Evolutionary conservation across 345 rosid species (phyloP).

Genomic region (Passiflora organensis): DNA sequence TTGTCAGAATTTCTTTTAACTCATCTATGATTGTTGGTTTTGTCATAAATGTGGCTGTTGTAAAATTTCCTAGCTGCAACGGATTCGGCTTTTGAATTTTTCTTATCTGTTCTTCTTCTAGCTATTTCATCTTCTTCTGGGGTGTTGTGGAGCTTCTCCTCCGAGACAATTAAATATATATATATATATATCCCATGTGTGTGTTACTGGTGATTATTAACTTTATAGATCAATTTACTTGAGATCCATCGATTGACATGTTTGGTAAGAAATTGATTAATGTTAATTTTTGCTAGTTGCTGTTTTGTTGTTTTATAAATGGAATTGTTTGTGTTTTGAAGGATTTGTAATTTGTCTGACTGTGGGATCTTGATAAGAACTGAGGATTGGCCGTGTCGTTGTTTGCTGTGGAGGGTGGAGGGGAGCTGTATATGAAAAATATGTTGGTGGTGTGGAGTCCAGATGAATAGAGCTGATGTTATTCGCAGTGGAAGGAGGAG

Average conservation of each 20-base stretch:
- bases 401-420: constrained; percentile 18
- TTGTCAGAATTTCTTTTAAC: no score
- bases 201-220: no score
- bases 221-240: background rate
- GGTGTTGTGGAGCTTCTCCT: no score
- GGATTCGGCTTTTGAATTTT: no score
- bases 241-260: no score
- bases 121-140: no score
- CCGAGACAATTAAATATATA: no score
- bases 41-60: no score
- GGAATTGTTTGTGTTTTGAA: constrained; percentile 1
- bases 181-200: no score
- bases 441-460: constrained; percentile 27
- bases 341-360: constrained; percentile 22
- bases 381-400: constrained; percentile 2
- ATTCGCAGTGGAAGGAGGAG: constrained; percentile 97
- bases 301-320: background rate
- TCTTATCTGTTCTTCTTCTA: no score
- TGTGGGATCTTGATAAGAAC: constrained; percentile 21
- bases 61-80: no score
- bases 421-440: constrained; percentile 19
- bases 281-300: background rate
- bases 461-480: constrained; percentile 91
- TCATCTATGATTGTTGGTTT: no score
- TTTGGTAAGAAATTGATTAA: background rate